Evolutionary conservation across 441 rosid species (phyloP).

Genomic region (Pelargonium cotyledonis): DNA sequence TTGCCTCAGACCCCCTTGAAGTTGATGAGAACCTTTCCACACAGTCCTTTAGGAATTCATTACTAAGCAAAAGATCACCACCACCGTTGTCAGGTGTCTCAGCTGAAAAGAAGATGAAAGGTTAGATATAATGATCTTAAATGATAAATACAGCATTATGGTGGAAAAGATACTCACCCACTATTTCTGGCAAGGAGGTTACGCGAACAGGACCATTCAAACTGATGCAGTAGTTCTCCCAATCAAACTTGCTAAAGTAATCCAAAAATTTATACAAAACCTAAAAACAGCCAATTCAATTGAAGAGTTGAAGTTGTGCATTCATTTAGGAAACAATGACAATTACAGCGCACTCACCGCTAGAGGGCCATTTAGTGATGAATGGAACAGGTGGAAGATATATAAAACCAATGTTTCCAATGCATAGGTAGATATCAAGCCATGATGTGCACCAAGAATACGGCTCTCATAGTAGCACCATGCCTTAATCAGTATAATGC

Average conservation of each 20-base stretch:
- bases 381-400: constrained; percentile 33
- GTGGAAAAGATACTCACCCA: constrained; percentile 21
- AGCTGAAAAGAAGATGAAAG: constrained; percentile 13
- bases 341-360: constrained; percentile 22
- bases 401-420: constrained; percentile 31
- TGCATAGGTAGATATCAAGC: constrained; percentile 35
- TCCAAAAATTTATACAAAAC: constrained; percentile 29
- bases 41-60: constrained; percentile 26
- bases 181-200: constrained; percentile 25
- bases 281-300: constrained; percentile 16
- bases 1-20: constrained; percentile 22
- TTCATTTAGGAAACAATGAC: background rate
- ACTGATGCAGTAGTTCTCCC: constrained; percentile 35
- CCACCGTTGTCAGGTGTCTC: constrained; percentile 18
- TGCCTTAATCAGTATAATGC: constrained; percentile 33
- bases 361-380: constrained; percentile 31
- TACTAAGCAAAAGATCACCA: constrained; percentile 23
- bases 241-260: constrained; percentile 35
- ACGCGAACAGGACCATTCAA: constrained; percentile 27
- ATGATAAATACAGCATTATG: background rate
- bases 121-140: background rate
- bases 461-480: constrained; percentile 39
- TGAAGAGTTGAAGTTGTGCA: background rate
- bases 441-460: constrained; percentile 36
- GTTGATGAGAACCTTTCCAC: constrained; percentile 27